Percentiles rank a stretch among this genome's conserved stretches.
Conservation (phyloP, 1,284 basidiomycete species). For the Xerocomus minutiporus region DNA sequence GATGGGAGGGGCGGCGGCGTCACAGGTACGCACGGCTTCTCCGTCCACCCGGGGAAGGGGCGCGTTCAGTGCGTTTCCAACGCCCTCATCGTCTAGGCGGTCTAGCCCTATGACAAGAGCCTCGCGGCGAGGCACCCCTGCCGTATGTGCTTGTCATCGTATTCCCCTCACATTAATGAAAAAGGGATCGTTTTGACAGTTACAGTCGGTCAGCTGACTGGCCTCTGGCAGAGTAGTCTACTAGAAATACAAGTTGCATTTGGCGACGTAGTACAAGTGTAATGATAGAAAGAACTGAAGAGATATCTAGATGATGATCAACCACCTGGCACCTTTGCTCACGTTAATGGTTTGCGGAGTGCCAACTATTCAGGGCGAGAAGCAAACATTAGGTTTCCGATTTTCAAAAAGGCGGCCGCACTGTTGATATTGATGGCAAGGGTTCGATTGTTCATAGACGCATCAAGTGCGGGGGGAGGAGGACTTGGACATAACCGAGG, state of each 20-base stretch:
- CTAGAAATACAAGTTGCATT: neutral
- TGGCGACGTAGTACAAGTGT: neutral
- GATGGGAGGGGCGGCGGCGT: slow-evolving; percentile 1
- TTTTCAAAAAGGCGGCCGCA: slow-evolving; percentile 27
- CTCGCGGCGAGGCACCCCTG: slow-evolving; percentile 28
- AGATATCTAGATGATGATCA: slow-evolving; percentile 1
- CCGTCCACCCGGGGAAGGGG: slow-evolving; percentile 33
- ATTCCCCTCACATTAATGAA: slow-evolving; percentile 29
- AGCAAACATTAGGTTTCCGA: slow-evolving; percentile 29
- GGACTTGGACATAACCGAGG: neutral
- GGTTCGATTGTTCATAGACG: slow-evolving; percentile 9
- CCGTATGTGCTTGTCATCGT: slow-evolving; percentile 22
- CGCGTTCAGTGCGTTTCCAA: slow-evolving; percentile 32
- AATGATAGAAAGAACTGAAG: neutral
- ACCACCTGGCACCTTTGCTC: neutral
- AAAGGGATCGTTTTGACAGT: slow-evolving; percentile 10
- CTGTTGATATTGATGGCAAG: slow-evolving; percentile 14
- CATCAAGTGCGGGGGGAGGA: slow-evolving; percentile 26
- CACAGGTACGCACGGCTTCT: slow-evolving; percentile 28
- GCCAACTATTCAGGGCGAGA: slow-evolving; percentile 28
- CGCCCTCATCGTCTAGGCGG: slow-evolving; percentile 39
- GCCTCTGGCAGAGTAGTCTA: neutral
- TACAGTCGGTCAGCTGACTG: slow-evolving; percentile 15
- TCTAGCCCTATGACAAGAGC: slow-evolving; percentile 40
- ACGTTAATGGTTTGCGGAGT: slow-evolving; percentile 13